Evolutionary conservation across 306 rosid genomes (phyloP).

Genomic region (Luffa aegyptiaca): DNA sequence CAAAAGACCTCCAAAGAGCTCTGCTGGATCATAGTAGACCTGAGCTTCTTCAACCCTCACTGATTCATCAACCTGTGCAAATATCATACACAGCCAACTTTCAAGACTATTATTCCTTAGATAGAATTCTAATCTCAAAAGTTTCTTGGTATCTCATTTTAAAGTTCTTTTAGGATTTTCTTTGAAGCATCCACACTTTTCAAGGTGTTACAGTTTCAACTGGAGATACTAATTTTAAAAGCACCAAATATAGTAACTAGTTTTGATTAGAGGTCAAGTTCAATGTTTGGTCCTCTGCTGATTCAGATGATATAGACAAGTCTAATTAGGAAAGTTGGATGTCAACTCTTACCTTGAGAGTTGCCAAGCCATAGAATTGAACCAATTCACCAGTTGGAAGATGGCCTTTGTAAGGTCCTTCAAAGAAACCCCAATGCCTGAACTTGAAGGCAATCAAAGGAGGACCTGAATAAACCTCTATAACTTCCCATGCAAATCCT

Average conservation of each 20-base stretch:
- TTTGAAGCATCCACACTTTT: neutral
- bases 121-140: too few species aligned
- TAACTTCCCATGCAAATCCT: conserved; percentile 87
- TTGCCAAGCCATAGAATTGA: conserved; percentile 54
- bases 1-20: conserved; percentile 58
- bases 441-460: conserved; percentile 63
- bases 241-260: neutral
- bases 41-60: conserved; percentile 58
- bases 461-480: conserved; percentile 51
- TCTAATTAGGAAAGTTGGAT: neutral
- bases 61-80: conserved; percentile 43
- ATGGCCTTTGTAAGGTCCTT: conserved; percentile 58
- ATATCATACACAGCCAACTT: neutral
- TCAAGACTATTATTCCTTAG: neutral
- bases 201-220: neutral
- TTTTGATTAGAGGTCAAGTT: neutral
- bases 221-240: neutral
- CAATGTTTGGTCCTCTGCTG: neutral
- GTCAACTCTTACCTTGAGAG: conserved; percentile 36
- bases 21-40: conserved; percentile 61
- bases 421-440: conserved; percentile 83
- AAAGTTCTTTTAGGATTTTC: neutral
- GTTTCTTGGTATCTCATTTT: neutral
- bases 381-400: conserved; percentile 49
- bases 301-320: neutral